Evolutionary conservation across 345 rosid genomes (phyloP).

Genomic region (Physaria fendleri): DNA sequence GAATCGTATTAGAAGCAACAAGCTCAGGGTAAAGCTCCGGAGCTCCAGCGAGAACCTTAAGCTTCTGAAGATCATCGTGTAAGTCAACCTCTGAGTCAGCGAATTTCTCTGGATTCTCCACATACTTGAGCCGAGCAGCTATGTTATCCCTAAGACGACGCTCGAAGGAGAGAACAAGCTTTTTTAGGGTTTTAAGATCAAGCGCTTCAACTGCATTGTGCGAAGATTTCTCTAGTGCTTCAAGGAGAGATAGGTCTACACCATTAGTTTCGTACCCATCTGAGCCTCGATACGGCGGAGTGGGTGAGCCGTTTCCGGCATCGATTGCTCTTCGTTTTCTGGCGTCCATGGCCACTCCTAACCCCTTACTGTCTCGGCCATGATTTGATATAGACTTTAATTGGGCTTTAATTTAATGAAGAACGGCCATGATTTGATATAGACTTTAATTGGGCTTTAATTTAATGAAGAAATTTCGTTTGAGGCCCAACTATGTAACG

Average conservation of each 20-base stretch:
- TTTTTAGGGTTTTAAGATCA: constrained; percentile 74
- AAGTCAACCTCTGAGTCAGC: constrained; percentile 72
- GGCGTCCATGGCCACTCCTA: no score
- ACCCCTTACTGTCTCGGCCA: no score
- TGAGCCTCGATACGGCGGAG: constrained; percentile 16
- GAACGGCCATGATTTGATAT: no score
- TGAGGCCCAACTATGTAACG: background rate
- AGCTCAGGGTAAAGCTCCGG: constrained; percentile 94
- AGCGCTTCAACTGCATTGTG: constrained; percentile 56
- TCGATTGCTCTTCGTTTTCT: constrained; percentile 35
- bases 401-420: no score
- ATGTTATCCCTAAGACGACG: constrained; percentile 94
- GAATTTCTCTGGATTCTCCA: constrained; percentile 80
- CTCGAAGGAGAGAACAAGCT: constrained; percentile 89
- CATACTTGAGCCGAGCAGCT: constrained; percentile 92
- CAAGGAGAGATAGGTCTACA: constrained; percentile 71
- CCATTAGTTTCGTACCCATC: constrained; percentile 33
- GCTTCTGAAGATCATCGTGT: constrained; percentile 87
- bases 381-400: no score
- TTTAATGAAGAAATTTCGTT: background rate
- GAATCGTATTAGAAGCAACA: constrained; percentile 58
- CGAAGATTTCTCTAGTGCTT: constrained; percentile 79
- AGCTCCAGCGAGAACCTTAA: constrained; percentile 79
- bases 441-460: background rate
- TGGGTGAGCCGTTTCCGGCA: constrained; percentile 3